Base-by-base conservation (phyloP, 108 stramenopile genomes). In the Nannochloropsis gaditana region DNA sequence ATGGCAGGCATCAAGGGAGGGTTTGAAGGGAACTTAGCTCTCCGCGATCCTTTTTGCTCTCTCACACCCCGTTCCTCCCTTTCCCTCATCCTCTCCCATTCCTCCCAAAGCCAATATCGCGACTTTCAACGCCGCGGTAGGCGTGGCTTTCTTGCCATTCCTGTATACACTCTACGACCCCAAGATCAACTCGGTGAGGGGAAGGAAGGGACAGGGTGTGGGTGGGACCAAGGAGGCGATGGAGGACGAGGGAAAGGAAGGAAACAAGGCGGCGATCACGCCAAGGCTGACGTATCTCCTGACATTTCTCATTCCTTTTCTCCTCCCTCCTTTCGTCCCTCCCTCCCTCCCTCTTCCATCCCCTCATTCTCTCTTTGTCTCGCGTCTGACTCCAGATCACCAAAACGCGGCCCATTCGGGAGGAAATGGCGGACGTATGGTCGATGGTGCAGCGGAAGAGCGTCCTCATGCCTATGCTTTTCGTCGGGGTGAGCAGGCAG, bases 361-460 rank as follows among this genome's bases (percentile, higher is more conserved):
- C 59, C 59, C 59, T 8, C 59, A 1, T n/a, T n/a, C 59, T 73
- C 8, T 3, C 59, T 31, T 31, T 31, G 31, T 31, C 31, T 31
- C 31, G 31, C 31, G 1, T 31, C 31, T 31, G 31, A 1, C 31
- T 31, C 6, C 59, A 73, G 59, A 73, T 73, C 59, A n/a, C 59
- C n/a, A 73, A 73, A n/a, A 73, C 59, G 19, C 59, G 59, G 19
- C 59, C 59, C 59, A 73, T 73, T 15, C 19, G 59, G 19, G 59
- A 73, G 59, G 59, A 73, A n/a, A 73, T 73, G 59, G 59, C 59
- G 6, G 59, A 73, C n/a, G 59, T 73, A 0, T 73, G 59, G 59
- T 15, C 59, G 19, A 73, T 73, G 59, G 59, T 73, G 6, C 59
- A 73, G 59, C 59, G 59, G 59, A 73, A 73, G 59, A 73, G 59